These are phyloP conservation scores for Ogataea nitratoaversa DNA, from an alignment of 805 yeast species.

Conservation along the genomic window DNA sequence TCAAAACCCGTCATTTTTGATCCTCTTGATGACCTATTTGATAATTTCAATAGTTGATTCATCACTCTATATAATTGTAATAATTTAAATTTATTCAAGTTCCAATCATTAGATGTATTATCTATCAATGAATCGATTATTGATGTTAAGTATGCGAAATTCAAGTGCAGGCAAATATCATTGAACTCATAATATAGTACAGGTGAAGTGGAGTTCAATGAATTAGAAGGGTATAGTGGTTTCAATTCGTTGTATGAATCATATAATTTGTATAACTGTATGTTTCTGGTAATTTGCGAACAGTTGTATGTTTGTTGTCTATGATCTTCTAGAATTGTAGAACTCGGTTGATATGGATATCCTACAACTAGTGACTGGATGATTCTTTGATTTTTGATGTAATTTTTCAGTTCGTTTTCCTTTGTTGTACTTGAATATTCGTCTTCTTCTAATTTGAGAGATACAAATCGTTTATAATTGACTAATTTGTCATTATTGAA, in stretches of 20 bases:
- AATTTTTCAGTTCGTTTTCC: slow-evolving; percentile 20
- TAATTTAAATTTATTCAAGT: slow-evolving; percentile 18
- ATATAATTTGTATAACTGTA: slow-evolving; percentile 12
- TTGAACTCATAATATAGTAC: slow-evolving; percentile 10
- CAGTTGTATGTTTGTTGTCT: slow-evolving; percentile 16
- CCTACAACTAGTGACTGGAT: slow-evolving; percentile 28
- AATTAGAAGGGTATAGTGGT: neutral
- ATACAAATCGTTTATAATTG: slow-evolving; percentile 20
- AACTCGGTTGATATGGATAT: slow-evolving; percentile 18
- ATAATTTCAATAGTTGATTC: slow-evolving; percentile 21
- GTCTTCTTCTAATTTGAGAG: slow-evolving; percentile 19
- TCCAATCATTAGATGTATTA: slow-evolving; percentile 18
- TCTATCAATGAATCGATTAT: slow-evolving; percentile 20
- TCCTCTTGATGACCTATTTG: neutral
- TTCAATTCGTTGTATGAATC: slow-evolving; percentile 1
- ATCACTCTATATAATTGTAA: slow-evolving; percentile 25
- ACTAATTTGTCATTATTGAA: slow-evolving; percentile 13
- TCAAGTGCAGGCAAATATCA: slow-evolving; percentile 16
- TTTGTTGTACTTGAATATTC: slow-evolving; percentile 14
- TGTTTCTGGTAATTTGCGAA: slow-evolving; percentile 19
- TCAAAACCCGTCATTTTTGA: neutral
- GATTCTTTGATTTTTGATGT: slow-evolving; percentile 21
- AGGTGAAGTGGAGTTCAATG: neutral
- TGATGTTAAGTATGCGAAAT: slow-evolving; percentile 19
- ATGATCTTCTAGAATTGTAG: slow-evolving; percentile 15